Conservation (phyloP, 768 basidiomycete species). For the Tephrocybe rancida region DNA sequence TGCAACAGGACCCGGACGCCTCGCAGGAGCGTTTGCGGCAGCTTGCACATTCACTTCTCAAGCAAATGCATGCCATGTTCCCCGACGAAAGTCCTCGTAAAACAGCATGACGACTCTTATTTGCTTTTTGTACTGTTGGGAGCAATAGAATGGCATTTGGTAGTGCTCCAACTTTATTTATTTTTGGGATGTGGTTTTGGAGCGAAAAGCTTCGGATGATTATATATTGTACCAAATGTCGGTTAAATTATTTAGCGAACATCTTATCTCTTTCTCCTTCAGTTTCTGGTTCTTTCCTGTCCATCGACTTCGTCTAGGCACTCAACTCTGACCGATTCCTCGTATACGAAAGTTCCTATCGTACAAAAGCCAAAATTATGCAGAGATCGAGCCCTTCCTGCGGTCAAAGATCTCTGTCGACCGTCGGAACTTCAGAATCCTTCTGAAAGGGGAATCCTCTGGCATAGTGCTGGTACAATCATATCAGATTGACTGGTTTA, state of each 20-base stretch:
- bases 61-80: not conserved
- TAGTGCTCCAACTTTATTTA: too few species aligned
- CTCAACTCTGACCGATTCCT: too few species aligned
- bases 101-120: not conserved
- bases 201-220: not conserved
- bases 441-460: constrained; percentile 8
- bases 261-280: not conserved
- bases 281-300: not conserved
- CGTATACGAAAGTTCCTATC: too few species aligned
- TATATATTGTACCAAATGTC: not conserved
- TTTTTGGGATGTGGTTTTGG: too few species aligned
- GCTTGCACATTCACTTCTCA: not conserved
- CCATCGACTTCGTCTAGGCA: too few species aligned
- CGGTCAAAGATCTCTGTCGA: not conserved
- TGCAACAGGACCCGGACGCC: not conserved
- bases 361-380: too few species aligned
- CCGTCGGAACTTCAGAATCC: not conserved
- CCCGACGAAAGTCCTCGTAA: not conserved
- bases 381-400: not conserved
- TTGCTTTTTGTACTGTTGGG: not conserved
- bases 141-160: too few species aligned
- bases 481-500: constrained; percentile 6
- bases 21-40: not conserved
- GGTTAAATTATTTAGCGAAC: not conserved
- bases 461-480: not conserved